A percentile compares a stretch with the other conserved stretches of the same genome.
These are phyloP conservation scores for Gracilaria domingensis DNA, from an alignment of 23 red algal species.

Conservation along the genomic window DNA sequence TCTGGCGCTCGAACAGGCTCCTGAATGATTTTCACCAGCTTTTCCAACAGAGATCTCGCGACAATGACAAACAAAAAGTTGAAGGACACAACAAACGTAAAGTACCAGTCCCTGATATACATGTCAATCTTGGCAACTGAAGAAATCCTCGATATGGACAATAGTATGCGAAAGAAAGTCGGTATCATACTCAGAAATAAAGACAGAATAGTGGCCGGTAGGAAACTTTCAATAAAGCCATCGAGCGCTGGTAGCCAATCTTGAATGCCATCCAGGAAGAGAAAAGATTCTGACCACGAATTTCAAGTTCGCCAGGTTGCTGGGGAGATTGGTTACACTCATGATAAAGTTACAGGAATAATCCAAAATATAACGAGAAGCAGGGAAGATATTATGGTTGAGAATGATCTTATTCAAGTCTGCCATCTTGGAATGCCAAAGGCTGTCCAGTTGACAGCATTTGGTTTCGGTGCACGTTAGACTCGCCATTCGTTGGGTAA, in stretches of 20 bases:
- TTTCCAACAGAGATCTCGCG: constrained; percentile 49
- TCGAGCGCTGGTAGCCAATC: constrained; percentile 19
- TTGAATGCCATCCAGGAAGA: constrained; percentile 52
- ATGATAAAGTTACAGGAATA: constrained; percentile 68
- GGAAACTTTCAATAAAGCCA: constrained; percentile 58
- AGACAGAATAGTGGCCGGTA: constrained; percentile 67
- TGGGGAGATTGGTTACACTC: constrained; percentile 57
- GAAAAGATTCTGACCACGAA: constrained; percentile 51
- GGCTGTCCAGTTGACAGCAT: constrained; percentile 64
- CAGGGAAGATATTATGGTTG: constrained; percentile 23
- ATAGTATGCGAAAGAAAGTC: constrained; percentile 50
- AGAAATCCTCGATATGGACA: constrained; percentile 37
- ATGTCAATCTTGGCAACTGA: constrained; percentile 59
- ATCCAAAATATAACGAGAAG: constrained; percentile 79
- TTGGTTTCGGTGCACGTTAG: constrained; percentile 67
- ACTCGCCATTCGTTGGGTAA: constrained; percentile 55
- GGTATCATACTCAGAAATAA: constrained; percentile 65
- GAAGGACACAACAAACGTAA: constrained; percentile 66
- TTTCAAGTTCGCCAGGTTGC: constrained; percentile 44
- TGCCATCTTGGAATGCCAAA: constrained; percentile 46
- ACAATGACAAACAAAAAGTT: constrained; percentile 76
- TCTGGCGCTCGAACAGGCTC: constrained; percentile 25
- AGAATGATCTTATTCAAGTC: constrained; percentile 22
- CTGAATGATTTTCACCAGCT: constrained; percentile 36
- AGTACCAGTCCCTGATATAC: constrained; percentile 67